Evolutionary conservation across 2,329 filamentous ascomycete genomes (phyloP).

Genomic region (Sordariomycetes sp.): DNA sequence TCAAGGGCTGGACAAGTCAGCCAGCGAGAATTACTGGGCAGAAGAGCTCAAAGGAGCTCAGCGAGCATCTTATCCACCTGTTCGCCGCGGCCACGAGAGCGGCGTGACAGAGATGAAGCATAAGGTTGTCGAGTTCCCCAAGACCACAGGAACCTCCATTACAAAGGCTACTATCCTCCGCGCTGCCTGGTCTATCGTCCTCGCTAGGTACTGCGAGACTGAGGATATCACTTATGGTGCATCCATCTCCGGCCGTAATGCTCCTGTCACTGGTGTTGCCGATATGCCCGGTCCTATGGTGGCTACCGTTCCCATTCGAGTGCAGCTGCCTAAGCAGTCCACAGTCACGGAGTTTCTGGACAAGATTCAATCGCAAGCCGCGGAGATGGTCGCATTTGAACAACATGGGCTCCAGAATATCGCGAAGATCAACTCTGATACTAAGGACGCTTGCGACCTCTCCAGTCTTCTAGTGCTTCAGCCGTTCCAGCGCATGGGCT

Average conservation of each 20-base stretch:
- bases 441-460: conserved; percentile 8
- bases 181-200: conserved; percentile 4
- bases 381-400: conserved; percentile 7
- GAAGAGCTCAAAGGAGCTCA: conserved; percentile 4
- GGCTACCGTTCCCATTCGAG: conserved; percentile 9
- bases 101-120: too few relatives aligned
- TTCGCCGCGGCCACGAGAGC: too few relatives aligned
- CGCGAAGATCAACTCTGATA: conserved; percentile 4
- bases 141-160: conserved; percentile 3
- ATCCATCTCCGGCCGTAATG: conserved; percentile 11
- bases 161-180: conserved; percentile 11
- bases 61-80: background rate
- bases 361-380: conserved; percentile 4
- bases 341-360: conserved; percentile 2
- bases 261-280: conserved; percentile 10
- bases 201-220: conserved; percentile 7
- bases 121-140: too few relatives aligned
- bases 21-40: conserved; percentile 5
- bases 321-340: conserved; percentile 1
- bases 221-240: conserved; percentile 11
- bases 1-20: background rate
- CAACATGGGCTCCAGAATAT: conserved; percentile 12
- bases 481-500: background rate
- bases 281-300: conserved; percentile 11
- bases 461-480: conserved; percentile 9